Evolutionary conservation across 2,329 filamentous ascomycete genomes (phyloP), one percentile per base, ranked within the genome.

Genomic region (Diaporthe australafricana): DNA sequence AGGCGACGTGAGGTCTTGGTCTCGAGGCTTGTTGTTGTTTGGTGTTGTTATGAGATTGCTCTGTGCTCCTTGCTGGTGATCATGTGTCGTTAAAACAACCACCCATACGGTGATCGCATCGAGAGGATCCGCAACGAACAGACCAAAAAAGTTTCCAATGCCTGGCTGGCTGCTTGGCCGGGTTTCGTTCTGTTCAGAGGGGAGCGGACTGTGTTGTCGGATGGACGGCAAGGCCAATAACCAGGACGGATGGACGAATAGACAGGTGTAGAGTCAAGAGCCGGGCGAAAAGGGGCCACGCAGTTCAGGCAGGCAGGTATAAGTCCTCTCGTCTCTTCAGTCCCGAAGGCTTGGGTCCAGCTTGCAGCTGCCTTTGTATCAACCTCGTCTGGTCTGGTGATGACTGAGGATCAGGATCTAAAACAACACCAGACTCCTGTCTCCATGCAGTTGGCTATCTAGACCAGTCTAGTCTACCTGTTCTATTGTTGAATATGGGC

Each of bases 341-440:
- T 65, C 60, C 45, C 60, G 25, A 50, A 14, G 30, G 30, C 35
- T n/a, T 50, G 60, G 45, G 32, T 16, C 60, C 56, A 62, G 56
- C 38, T n/a, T 32, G 56, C 25, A 47, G 25, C 27, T 16, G 42
- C 25, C 42, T 32, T 40, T 12, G 56, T 40, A 40, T 17, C 16
- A 27, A 11, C 42, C 27, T 63, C 60, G 60, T 38, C 60, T 63
- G 60, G 60, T 63, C 60, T 63, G 60, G 42, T 38, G 45, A 50
- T 65, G 60, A 5, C 45, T 50, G 60, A 65, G 60, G 60, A 65
- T 65, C 60, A 65, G 60, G 42, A 65, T 65, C 60, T 50, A 65
- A 65, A 65, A 65, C 60, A 65, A 27, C 45, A 38, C 45, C 60
- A 65, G n/a, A 48, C 60, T 65, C 60, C 60, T 65, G 60, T 65